Conservation (phyloP, 2,329 filamentous ascomycete genomes). For the Clonostachys byssicola region DNA sequence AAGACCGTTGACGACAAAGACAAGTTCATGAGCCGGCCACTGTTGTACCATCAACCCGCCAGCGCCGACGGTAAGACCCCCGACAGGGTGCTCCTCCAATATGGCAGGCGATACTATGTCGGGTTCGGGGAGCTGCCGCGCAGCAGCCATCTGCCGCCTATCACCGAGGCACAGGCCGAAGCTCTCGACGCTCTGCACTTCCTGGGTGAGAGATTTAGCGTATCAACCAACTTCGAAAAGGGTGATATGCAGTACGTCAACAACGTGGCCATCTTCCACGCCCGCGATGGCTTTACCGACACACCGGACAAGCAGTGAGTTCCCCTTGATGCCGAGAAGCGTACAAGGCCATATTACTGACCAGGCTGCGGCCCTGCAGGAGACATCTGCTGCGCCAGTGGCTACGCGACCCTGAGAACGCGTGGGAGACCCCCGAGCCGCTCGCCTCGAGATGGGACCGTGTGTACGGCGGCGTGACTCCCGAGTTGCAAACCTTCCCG, state of each 20-base stretch:
- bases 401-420: conserved; percentile 42
- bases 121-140: conserved; percentile 52
- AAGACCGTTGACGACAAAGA: conserved; percentile 46
- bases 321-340: not conserved
- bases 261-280: conserved; percentile 50
- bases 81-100: conserved; percentile 55
- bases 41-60: conserved; percentile 51
- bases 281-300: conserved; percentile 43
- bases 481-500: conserved; percentile 50
- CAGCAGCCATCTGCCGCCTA: conserved; percentile 48
- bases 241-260: conserved; percentile 53
- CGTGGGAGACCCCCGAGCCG: conserved; percentile 39
- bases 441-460: conserved; percentile 44
- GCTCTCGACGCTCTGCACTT: conserved; percentile 47
- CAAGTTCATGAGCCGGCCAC: conserved; percentile 41
- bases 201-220: conserved; percentile 37
- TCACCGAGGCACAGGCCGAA: conserved; percentile 47
- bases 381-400: conserved; percentile 45
- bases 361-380: conserved; percentile 8
- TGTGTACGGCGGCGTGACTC: conserved; percentile 46
- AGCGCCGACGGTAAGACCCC: conserved; percentile 28
- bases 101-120: conserved; percentile 54
- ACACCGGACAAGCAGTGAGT: conserved; percentile 36
- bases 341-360: not conserved
- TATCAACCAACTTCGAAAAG: conserved; percentile 38